Evolutionary conservation across 2,329 filamentous ascomycete species (phyloP), one percentile per base, ranked within the genome.

Genomic region (Nemania diffusa): DNA sequence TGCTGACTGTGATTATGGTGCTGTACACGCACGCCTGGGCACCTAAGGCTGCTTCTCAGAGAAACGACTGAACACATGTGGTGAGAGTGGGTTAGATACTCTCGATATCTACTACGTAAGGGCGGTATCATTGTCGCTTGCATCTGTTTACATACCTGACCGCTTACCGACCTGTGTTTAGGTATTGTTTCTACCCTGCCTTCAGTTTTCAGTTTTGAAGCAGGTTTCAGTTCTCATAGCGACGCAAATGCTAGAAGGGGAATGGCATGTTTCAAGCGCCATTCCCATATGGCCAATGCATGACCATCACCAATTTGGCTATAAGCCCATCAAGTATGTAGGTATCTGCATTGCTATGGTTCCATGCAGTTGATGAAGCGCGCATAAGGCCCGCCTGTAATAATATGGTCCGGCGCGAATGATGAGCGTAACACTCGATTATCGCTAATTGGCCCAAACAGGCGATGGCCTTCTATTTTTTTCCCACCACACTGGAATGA

Each of bases 231-330:
- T 56, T 56, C 37, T 40, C 24, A 51, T 24, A 40, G 46, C 22
- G 40, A 57, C 29, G 51, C 34, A 34, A 63, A 61, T 64, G 56
- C 61, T 53, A 62, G 42, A 63, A 64, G 32, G 58, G 67, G 64
- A 64, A 69, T 69, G 69, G 32, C 56, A 40, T 71, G 69, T 71
- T 67, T 71, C 65, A 61, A 65, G 32, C 56, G 42, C 48, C 51
- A 46, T 48, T 58, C 29, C 34, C 11, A 55, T 51, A 55, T 44
- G 53, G 48, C 59, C 40, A 59, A 51, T 60, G 62, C 62, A 42
- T 32, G 26, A 40, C 53, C 58, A 27, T 59, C 53, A 24, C 37
- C n/a, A 34, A 42, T 24, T 7, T 32, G 60, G 52, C 64, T 56
- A 13, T 20, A 15, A 17, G 48, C 13, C 26, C 37, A 17, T 55